Conservation (phyloP, 2,329 filamentous ascomycete genomes). For the Colletotrichum orchidophilum region DNA sequence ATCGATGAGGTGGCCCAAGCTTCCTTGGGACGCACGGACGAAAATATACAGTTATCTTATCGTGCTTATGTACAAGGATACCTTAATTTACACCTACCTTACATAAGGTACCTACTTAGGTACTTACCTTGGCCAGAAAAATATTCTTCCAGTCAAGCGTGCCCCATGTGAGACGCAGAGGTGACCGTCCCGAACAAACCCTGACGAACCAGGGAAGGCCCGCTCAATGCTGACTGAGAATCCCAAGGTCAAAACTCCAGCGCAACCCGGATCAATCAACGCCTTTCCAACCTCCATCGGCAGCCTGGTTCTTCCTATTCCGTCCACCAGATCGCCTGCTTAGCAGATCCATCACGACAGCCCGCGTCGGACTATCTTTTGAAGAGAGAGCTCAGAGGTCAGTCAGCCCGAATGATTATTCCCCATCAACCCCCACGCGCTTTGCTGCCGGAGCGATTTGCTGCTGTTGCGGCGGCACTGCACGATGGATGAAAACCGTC, state of each 20-base stretch:
- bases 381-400: slow-evolving; percentile 26
- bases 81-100: too few species aligned
- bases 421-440: slow-evolving; percentile 1
- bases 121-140: background rate
- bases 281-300: slow-evolving; percentile 34
- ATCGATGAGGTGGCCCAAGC: background rate
- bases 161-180: background rate
- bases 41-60: background rate
- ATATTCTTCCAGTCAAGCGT: slow-evolving; percentile 1
- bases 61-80: background rate
- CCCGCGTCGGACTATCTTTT: slow-evolving; percentile 25
- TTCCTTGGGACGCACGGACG: background rate
- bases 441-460: background rate
- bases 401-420: slow-evolving; percentile 23
- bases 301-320: slow-evolving; percentile 36
- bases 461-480: background rate
- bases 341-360: slow-evolving; percentile 33
- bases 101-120: background rate
- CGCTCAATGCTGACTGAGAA: background rate
- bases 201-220: background rate
- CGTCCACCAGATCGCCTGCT: slow-evolving; percentile 33
- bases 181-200: background rate
- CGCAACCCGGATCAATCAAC: slow-evolving; percentile 34
- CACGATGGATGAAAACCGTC: background rate
- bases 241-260: slow-evolving; percentile 33